A percentile compares a stretch with the other conserved stretches of the same genome.
phyloP scores from a whole-genome alignment of 192 early-diverging fungal species.

The Chytriomyces confervae region DNA sequence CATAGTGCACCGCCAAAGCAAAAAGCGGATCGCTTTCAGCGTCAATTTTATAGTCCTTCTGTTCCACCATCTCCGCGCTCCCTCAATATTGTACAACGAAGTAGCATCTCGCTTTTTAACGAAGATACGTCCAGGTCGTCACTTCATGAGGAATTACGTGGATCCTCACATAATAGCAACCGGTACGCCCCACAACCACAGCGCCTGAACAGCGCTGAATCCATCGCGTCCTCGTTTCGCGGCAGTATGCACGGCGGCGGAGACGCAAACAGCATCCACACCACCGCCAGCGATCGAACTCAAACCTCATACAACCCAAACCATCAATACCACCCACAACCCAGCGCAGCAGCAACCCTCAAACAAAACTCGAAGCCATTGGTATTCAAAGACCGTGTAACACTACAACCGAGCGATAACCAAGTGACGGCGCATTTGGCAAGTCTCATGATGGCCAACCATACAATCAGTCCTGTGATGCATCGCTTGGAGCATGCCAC shows the following conservation, averaged over 20 bases:
- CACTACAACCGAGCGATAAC: slow-evolving; percentile 77
- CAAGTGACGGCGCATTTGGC: slow-evolving; percentile 87
- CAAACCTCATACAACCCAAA: background rate
- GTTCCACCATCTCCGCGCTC: slow-evolving; percentile 21
- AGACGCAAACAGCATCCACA: background rate
- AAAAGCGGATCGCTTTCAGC: background rate
- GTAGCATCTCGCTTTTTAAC: slow-evolving; percentile 25
- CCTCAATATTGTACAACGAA: slow-evolving; percentile 15
- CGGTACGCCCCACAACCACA: too few species aligned
- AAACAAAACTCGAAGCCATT: background rate
- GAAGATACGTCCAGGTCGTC: background rate
- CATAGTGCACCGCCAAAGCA: background rate
- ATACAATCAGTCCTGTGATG: slow-evolving; percentile 86
- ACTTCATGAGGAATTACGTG: too few species aligned
- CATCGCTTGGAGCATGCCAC: slow-evolving; percentile 80
- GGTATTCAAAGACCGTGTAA: slow-evolving; percentile 25
- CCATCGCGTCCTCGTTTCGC: too few species aligned
- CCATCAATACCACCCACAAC: slow-evolving; percentile 7
- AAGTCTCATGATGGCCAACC: slow-evolving; percentile 80
- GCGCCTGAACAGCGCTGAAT: too few species aligned
- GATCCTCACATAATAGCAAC: too few species aligned
- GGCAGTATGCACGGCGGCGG: too few species aligned
- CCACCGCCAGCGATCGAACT: background rate
- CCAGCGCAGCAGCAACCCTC: background rate
- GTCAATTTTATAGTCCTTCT: background rate